Conservation (phyloP, 1,284 basidiomycete species). For the Ganoderma lucidum region DNA sequence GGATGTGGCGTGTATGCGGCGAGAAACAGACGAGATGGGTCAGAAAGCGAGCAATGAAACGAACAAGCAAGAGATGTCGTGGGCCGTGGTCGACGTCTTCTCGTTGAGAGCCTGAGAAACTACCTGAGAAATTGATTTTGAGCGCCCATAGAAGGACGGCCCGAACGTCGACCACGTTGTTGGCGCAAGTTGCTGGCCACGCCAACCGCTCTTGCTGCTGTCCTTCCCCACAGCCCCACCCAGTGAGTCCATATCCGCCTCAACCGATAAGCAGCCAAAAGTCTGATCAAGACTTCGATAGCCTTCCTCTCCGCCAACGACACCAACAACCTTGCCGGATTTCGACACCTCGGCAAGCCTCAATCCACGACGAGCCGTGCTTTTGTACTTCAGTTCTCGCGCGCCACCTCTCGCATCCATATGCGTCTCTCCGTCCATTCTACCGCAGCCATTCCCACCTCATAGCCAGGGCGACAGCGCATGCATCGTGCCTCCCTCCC, state of each 20-base stretch:
- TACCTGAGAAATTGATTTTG: no score
- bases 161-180: constrained; percentile 17
- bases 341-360: constrained; percentile 17
- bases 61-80: no score
- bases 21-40: no score
- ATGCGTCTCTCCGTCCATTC: constrained; percentile 16
- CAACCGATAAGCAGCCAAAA: constrained; percentile 19
- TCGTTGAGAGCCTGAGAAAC: no score
- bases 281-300: constrained; percentile 7
- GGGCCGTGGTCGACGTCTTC: no score
- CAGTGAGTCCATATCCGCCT: constrained; percentile 1
- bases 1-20: no score
- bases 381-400: constrained; percentile 13
- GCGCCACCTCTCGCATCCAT: constrained; percentile 18
- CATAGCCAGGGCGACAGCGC: constrained; percentile 26
- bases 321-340: constrained; percentile 3
- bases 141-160: constrained; percentile 16
- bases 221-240: constrained; percentile 19
- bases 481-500: constrained; percentile 13
- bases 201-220: background rate
- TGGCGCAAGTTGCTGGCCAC: constrained; percentile 18
- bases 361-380: background rate
- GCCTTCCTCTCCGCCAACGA: background rate
- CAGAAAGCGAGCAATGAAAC: no score
- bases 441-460: constrained; percentile 13